Evolutionary conservation across 1,139 yeast genomes (phyloP).

Genomic region (Groenewaldozyma sp.): DNA sequence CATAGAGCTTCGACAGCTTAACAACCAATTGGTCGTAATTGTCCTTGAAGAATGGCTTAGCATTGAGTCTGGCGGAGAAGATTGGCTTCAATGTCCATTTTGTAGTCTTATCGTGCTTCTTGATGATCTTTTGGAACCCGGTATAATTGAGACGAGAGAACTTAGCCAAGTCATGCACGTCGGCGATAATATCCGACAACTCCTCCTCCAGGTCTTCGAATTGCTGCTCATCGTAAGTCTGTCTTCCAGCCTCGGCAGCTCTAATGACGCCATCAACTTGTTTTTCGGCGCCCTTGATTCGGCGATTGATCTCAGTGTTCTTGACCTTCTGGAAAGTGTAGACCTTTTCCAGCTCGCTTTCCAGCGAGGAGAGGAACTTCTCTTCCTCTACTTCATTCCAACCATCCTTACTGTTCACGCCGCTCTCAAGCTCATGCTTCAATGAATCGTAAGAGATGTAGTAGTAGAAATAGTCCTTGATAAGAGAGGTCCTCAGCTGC

Average conservation of each 20-base stretch:
- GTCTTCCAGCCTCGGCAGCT: conserved; percentile 27
- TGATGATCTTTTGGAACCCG: conserved; percentile 91
- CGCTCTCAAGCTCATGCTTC: conserved; percentile 67
- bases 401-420: conserved; percentile 41
- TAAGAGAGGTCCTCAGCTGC: conserved; percentile 34
- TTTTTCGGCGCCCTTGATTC: conserved; percentile 72
- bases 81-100: conserved; percentile 78
- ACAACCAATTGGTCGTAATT: conserved; percentile 86
- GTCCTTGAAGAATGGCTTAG: conserved; percentile 93
- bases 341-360: conserved; percentile 80
- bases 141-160: conserved; percentile 88
- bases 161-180: conserved; percentile 93
- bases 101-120: conserved; percentile 91
- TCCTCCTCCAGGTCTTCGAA: conserved; percentile 89
- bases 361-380: conserved; percentile 62
- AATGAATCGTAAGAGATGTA: conserved; percentile 86
- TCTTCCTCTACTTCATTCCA: conserved; percentile 81
- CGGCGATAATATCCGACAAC: conserved; percentile 87
- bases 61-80: conserved; percentile 82
- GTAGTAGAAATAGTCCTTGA: conserved; percentile 71
- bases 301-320: conserved; percentile 69
- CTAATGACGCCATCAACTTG: conserved; percentile 58
- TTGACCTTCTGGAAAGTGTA: conserved; percentile 84
- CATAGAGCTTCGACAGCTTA: conserved; percentile 79
- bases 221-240: conserved; percentile 51